A percentile compares a stretch with the other conserved stretches of the same genome.
Conservation (phyloP, 768 basidiomycete genomes). For the Boletus reticuloceps region DNA sequence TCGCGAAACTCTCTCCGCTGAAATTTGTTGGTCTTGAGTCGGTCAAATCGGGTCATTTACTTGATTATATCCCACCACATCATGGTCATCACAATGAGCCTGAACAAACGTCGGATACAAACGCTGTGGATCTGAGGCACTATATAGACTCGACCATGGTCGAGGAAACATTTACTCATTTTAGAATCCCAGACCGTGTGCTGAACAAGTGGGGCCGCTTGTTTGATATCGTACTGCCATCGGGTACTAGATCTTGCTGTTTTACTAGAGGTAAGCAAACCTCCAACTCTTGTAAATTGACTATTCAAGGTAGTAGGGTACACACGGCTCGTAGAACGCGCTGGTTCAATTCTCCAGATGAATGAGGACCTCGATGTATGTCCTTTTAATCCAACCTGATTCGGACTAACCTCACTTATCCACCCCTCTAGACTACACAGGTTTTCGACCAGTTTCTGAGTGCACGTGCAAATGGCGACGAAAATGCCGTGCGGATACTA, state of each 20-base stretch:
- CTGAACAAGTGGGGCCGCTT: constrained; percentile 73
- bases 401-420: neutral
- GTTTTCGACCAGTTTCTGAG: constrained; percentile 56
- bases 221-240: constrained; percentile 76
- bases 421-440: constrained; percentile 49
- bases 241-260: constrained; percentile 64
- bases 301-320: constrained; percentile 49
- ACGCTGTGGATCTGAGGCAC: neutral
- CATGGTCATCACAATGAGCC: constrained; percentile 20
- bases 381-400: neutral
- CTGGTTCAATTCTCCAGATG: constrained; percentile 75
- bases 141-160: constrained; percentile 3
- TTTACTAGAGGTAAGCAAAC: constrained; percentile 65
- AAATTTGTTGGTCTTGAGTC: constrained; percentile 32
- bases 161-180: constrained; percentile 20
- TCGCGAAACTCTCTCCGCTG: constrained; percentile 54
- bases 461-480: constrained; percentile 39
- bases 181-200: constrained; percentile 56
- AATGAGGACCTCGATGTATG: constrained; percentile 64
- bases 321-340: constrained; percentile 70
- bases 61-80: constrained; percentile 29
- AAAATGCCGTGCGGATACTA: constrained; percentile 51
- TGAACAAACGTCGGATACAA: neutral
- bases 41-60: constrained; percentile 29
- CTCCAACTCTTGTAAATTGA: neutral